A percentile compares a stretch with the other conserved stretches of the same genome.
Conservation (phyloP, 1,284 basidiomycete species). For the Malassezia vespertilionis region DNA sequence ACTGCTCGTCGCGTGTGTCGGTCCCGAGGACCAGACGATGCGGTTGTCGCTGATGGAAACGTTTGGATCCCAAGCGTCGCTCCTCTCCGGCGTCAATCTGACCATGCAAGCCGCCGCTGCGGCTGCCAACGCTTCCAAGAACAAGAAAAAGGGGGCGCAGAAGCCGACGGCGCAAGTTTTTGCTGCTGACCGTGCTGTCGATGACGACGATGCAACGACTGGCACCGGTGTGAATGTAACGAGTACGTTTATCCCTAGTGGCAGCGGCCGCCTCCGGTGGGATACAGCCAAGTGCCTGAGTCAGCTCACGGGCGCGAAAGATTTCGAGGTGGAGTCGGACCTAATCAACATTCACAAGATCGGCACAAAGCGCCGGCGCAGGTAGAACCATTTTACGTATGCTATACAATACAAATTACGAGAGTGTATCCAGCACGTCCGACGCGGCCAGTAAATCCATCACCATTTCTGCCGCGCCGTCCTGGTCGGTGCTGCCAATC, state of each 20-base stretch:
- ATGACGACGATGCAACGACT: slow-evolving; percentile 25
- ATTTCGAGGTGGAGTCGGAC: slow-evolving; percentile 45
- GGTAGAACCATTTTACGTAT: too few species aligned
- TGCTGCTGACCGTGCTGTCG: slow-evolving; percentile 12
- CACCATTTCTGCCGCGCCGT: slow-evolving; percentile 9
- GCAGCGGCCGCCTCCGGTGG: slow-evolving; percentile 39
- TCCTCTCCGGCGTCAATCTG: slow-evolving; percentile 13
- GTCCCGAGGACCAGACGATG: slow-evolving; percentile 1
- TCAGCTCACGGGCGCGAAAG: slow-evolving; percentile 42
- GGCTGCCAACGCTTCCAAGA: background rate
- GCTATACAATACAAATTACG: background rate
- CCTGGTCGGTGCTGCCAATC: slow-evolving; percentile 30
- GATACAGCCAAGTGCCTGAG: slow-evolving; percentile 41
- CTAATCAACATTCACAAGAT: slow-evolving; percentile 44
- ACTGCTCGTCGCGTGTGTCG: background rate
- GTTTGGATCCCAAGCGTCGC: slow-evolving; percentile 11
- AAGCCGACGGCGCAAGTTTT: slow-evolving; percentile 5
- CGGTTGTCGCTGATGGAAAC: slow-evolving; percentile 1
- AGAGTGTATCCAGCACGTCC: background rate
- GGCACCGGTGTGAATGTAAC: slow-evolving; percentile 20
- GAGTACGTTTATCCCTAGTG: slow-evolving; percentile 26
- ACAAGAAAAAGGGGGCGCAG: slow-evolving; percentile 20
- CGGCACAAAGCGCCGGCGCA: slow-evolving; percentile 35
- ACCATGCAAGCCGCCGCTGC: slow-evolving; percentile 3
- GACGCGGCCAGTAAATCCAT: slow-evolving; percentile 2